A percentile compares a stretch with the other conserved stretches of the same genome.
These are phyloP conservation scores for Cadophora gregata DNA, from an alignment of 2,329 filamentous ascomycete genomes.

Conservation along the genomic window DNA sequence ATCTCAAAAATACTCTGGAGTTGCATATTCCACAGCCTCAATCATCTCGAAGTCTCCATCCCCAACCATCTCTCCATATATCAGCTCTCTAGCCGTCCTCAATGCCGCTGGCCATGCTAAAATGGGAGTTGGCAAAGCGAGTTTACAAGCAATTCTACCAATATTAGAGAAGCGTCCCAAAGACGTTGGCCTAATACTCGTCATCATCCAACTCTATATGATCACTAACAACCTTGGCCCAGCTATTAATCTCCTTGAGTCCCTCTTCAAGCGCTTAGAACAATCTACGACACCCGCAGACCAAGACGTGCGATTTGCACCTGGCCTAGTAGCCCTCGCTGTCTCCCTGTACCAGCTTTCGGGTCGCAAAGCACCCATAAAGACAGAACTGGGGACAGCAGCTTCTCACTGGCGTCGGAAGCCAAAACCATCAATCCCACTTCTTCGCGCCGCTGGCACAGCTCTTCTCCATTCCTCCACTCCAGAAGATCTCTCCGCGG, in stretches of 20 bases:
- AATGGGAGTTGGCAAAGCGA: constrained; percentile 66
- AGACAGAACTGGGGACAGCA: constrained; percentile 77
- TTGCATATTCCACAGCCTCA: constrained; percentile 54
- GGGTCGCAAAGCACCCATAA: constrained; percentile 74
- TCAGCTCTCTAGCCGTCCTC: constrained; percentile 64
- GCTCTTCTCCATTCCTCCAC: constrained; percentile 80
- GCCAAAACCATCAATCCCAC: constrained; percentile 61
- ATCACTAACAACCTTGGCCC: constrained; percentile 72
- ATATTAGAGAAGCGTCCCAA: constrained; percentile 76
- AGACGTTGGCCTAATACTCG: constrained; percentile 81
- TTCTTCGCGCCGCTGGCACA: constrained; percentile 82
- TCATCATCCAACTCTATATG: constrained; percentile 82
- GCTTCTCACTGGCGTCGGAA: constrained; percentile 80
- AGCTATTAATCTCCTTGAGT: constrained; percentile 77
- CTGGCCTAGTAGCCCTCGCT: constrained; percentile 80
- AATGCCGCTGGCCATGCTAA: constrained; percentile 78
- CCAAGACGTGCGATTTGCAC: constrained; percentile 77
- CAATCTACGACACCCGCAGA: constrained; percentile 60
- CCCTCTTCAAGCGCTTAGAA: constrained; percentile 76
- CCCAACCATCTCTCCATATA: constrained; percentile 55
- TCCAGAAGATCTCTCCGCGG: constrained; percentile 69
- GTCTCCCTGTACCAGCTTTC: constrained; percentile 81
- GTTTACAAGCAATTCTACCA: constrained; percentile 71
- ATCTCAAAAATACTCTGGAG: constrained; percentile 70
- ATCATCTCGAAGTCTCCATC: constrained; percentile 51